Percentiles rank a stretch among this genome's conserved stretches.
Conservation (phyloP, 2,329 filamentous ascomycete species). For the Orbilia blumenaviensis region DNA sequence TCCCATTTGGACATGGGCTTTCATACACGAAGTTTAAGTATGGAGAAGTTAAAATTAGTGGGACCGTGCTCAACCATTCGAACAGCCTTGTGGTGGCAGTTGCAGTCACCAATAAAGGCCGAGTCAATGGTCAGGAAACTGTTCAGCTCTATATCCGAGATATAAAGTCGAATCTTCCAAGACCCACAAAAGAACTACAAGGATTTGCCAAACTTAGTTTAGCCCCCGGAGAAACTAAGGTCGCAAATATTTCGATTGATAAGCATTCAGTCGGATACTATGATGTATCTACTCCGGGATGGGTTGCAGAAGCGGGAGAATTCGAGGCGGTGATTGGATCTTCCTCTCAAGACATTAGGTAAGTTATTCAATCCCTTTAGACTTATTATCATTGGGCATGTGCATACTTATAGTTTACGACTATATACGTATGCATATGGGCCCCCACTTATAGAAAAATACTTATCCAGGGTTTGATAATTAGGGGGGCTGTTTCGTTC, state of each 20-base stretch:
- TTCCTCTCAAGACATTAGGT: conserved; percentile 72
- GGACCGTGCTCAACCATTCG: conserved; percentile 65
- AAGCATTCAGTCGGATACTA: conserved; percentile 69
- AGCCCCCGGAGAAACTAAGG: conserved; percentile 65
- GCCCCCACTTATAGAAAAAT: not conserved
- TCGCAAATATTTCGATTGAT: conserved; percentile 62
- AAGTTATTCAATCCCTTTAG: conserved; percentile 57
- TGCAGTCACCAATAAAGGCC: conserved; percentile 69
- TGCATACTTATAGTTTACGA: too few relatives aligned
- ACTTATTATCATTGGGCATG: not conserved
- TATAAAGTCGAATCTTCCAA: conserved; percentile 69
- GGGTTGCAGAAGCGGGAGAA: conserved; percentile 73
- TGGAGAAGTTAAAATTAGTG: conserved; percentile 66
- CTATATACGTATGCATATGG: too few relatives aligned
- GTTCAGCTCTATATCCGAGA: conserved; percentile 74
- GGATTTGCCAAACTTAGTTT: conserved; percentile 74
- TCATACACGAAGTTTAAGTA: conserved; percentile 73
- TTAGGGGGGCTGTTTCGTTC: conserved; percentile 66
- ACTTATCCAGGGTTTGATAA: conserved; percentile 57
- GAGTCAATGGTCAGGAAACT: conserved; percentile 71
- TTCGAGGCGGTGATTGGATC: conserved; percentile 72
- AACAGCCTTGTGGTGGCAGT: conserved; percentile 67
- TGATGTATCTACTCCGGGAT: conserved; percentile 68
- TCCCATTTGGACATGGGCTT: conserved; percentile 73
- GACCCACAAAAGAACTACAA: conserved; percentile 72